These are phyloP conservation scores for Polygonum aviculare DNA, from an alignment of 148 eudicot genomes.

Conservation along the genomic window DNA sequence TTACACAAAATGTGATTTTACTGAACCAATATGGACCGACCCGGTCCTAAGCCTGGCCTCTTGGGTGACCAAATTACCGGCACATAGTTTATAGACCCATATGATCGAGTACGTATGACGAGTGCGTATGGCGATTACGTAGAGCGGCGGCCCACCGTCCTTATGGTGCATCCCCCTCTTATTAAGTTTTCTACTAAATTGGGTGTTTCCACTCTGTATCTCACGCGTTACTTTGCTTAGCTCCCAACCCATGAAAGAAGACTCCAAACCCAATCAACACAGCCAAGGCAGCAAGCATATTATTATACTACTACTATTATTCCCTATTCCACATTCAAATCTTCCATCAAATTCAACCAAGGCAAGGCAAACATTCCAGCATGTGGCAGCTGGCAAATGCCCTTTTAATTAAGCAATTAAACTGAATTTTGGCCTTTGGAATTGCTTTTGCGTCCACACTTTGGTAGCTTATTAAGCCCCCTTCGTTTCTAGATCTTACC, in stretches of 20 bases:
- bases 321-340: background rate
- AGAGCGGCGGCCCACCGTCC: background rate
- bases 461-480: background rate
- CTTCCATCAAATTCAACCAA: background rate
- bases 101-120: background rate
- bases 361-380: conserved; percentile 5
- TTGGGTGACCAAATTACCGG: too few species aligned
- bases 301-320: background rate
- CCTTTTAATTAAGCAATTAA: background rate
- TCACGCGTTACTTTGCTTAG: conserved; percentile 9
- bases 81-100: background rate
- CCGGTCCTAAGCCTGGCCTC: too few species aligned
- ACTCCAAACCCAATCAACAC: background rate
- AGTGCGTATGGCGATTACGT: background rate
- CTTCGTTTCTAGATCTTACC: background rate
- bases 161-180: background rate
- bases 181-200: background rate
- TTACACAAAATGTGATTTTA: too few species aligned
- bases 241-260: background rate
- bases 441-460: conserved; percentile 8
- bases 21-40: too few species aligned
- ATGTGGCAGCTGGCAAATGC: background rate
- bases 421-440: background rate
- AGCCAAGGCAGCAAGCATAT: background rate
- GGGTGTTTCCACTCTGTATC: conserved; percentile 2